Evolutionary conservation across 805 yeast species (phyloP), one percentile per base, ranked within the genome.

Genomic region (Jamesozyma spencerorum): DNA sequence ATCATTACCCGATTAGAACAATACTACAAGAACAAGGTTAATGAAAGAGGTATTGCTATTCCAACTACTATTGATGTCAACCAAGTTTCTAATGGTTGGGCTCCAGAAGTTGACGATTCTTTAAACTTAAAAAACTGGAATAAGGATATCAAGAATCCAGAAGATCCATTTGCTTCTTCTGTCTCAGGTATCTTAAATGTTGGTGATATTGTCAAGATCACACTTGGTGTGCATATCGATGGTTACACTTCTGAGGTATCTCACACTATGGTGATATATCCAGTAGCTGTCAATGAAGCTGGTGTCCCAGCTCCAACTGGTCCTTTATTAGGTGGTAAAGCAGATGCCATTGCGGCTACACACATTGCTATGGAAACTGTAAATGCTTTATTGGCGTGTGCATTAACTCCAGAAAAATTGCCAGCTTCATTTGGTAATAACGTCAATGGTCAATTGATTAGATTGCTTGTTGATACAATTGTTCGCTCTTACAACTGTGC

Each of bases 41-140:
- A 74, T 49, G 99, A 92, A 68, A 86, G 83, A 65, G 96, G 97
- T 44, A 84, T 92, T 57, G 85, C 96, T 8, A 75, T 74, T 46
- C 98, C 99, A n/a, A 87, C 87, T 14, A 74, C 85, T 39, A 76
- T 92, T 46, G 94, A 87, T 63, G 80, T 84, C 39, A 84, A 85
- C 58, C 87, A 84, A 56, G 71, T 84, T 40, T 75, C 80, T 18
- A 63, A 68, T 42, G 95, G 95, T 10, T 85, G 83, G 62, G 71
- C 94, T 26, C 98, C 98, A 32, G 96, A 87, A 62, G 61, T 82
- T 39, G 87, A 79, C 57, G 83, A 79, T 48, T 64, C 58, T 26
- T 56, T 64, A 6, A 69, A 69, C 26, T 52, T 69, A 44, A 47
- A 46, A 37, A 49, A 48, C 26, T 55, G 56, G 53, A 60, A 60